Evolutionary conservation across 352 stramenopile genomes (phyloP).

Genomic region (Phytophthora agathidicida): DNA sequence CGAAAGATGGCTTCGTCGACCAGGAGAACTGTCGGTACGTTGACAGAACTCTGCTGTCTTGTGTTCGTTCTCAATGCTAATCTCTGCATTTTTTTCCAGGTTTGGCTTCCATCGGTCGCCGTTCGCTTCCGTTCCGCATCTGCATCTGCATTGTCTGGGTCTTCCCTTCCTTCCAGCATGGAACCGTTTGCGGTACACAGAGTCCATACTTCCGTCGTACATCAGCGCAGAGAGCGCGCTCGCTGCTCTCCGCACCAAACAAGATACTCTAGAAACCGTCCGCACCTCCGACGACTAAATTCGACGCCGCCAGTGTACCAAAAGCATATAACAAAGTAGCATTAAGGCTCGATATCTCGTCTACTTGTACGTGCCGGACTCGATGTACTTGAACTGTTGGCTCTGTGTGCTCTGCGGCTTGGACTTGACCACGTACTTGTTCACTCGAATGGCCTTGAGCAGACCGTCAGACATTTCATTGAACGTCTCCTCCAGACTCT

Average conservation of each 20-base stretch:
- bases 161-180: constrained; percentile 64
- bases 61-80: background rate
- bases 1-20: constrained; percentile 44
- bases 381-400: constrained; percentile 87
- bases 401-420: constrained; percentile 81
- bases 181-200: constrained; percentile 67
- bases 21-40: constrained; percentile 40
- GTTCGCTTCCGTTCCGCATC: constrained; percentile 73
- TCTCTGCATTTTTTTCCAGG: constrained; percentile 26
- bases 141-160: constrained; percentile 78
- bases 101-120: constrained; percentile 75
- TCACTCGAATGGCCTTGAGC: constrained; percentile 83
- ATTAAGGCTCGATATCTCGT: constrained; percentile 12
- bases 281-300: constrained; percentile 24
- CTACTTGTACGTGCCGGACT: constrained; percentile 75
- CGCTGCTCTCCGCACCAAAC: constrained; percentile 27
- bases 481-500: constrained; percentile 83
- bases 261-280: constrained; percentile 21
- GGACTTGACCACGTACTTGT: constrained; percentile 86
- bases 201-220: constrained; percentile 63
- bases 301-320: constrained; percentile 10
- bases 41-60: background rate
- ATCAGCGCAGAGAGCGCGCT: constrained; percentile 56
- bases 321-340: constrained; percentile 34
- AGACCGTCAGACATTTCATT: constrained; percentile 86